Base-by-base conservation (phyloP, 2,329 filamentous ascomycete species). In the Clathrospora elynae region DNA sequence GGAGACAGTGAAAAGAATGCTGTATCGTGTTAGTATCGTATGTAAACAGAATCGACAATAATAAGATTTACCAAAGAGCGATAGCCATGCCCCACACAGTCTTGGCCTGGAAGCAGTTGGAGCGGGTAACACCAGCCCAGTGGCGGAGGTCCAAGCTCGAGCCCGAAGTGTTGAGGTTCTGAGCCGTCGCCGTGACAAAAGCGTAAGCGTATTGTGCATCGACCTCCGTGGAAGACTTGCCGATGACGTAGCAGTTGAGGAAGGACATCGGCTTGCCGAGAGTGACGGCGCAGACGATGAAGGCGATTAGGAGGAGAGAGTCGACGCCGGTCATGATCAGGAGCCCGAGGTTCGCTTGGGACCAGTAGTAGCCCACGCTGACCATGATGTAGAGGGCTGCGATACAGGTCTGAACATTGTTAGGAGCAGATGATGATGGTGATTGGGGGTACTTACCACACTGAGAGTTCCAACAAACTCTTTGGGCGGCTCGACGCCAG, bases 51-150 rank as follows among this genome's bases (percentile, higher is more conserved):
- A 10, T 17, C n/a, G 5, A 18, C 0, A 1, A n/a, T 10, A n/a
- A 10, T 9, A 3, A 5, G 22, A 75, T 77, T 64, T 64, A 83
- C 80, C 80, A 90, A 35, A 95, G 79, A 4, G 84, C 84, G 69
- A 96, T 91, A 67, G 83, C 82, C 47, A 96, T 72, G 1, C 90
- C 90, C 91, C 90, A 96, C 54, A 93, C 82, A 11, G 87, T 82
- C 78, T 95, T 95, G 68, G 90, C 84, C 75, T 93, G 84, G 62
- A 85, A 83, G 74, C 91, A 96, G 41, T 87, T 87, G 50, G 35
- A 48, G 39, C 12, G 79, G 63, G 76, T 82, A 6, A 78, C 76
- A n/a, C 80, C 80, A 30, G 82, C 80, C 79, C 80, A 85, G 42
- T 74, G 70, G 10, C 63, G 61, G 46, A 83, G 74, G 13, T 75